Evolutionary conservation across 1,284 basidiomycete genomes (phyloP).

Genomic region (Garcileccinum viscosum): DNA sequence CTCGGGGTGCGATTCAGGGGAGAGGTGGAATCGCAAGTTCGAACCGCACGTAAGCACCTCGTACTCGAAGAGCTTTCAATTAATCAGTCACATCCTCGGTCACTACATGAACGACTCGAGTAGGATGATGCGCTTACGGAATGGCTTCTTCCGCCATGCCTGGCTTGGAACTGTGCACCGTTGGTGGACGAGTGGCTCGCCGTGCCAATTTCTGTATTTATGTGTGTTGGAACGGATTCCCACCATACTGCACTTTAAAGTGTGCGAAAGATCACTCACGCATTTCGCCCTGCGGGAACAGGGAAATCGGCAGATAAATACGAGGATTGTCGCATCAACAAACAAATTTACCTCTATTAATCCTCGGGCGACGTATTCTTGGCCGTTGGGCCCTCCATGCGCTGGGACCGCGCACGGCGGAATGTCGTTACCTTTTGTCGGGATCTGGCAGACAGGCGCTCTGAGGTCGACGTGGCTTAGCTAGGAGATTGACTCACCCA

Average conservation of each 20-base stretch:
- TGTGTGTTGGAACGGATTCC: neutral
- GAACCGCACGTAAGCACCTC: slow-evolving; percentile 31
- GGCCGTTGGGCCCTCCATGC: slow-evolving; percentile 10
- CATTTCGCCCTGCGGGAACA: slow-evolving; percentile 23
- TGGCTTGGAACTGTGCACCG: slow-evolving; percentile 24
- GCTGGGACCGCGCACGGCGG: slow-evolving; percentile 30
- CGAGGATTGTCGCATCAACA: neutral
- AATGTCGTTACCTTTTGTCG: slow-evolving; percentile 29
- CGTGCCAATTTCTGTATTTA: slow-evolving; percentile 28
- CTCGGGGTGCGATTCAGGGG: neutral
- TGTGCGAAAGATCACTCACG: slow-evolving; percentile 18
- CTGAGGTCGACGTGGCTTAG: neutral
- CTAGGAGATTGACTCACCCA: slow-evolving; percentile 22
- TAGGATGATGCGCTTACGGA: slow-evolving; percentile 18
- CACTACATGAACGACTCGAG: neutral
- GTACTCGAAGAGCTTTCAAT: slow-evolving; percentile 30
- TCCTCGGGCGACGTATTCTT: slow-evolving; percentile 28
- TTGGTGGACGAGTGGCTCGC: slow-evolving; percentile 18
- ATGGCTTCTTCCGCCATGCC: slow-evolving; percentile 13
- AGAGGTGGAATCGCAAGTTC: slow-evolving; percentile 26
- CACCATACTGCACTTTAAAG: neutral
- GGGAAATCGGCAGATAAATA: slow-evolving; percentile 12
- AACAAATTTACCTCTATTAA: slow-evolving; percentile 17
- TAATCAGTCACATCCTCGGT: neutral
- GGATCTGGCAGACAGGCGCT: slow-evolving; percentile 13